Base-by-base conservation (phyloP, 2,329 filamentous ascomycete species). In the Aspergillus felis region DNA sequence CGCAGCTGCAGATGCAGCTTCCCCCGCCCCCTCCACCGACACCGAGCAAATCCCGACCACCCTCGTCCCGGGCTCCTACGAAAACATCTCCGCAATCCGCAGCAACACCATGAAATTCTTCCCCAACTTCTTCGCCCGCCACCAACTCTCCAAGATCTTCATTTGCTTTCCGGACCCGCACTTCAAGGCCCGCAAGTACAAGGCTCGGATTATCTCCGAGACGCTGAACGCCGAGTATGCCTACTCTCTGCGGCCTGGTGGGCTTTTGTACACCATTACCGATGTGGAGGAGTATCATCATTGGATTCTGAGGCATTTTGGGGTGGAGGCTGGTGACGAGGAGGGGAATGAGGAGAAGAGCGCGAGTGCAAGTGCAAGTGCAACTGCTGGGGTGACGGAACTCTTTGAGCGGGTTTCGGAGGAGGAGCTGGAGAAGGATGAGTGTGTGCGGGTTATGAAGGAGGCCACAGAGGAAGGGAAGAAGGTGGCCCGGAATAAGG, bases 51-150 rank as follows among this genome's bases (percentile, higher is more conserved):
- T 3, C 10, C 12, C 24, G 3, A 59, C 59, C 6, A 50, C 62
- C 4, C 64, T 66, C 44, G 60, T 74, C 17, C 66, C 72, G 0
- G 72, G 74, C 20, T 74, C 79, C 50, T 97, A 91, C 74, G 88
- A 95, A 70, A 99, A 99, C 73, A 88, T 93, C 54, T 87, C 89
- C 35, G 95, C 91, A 71, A 80, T 99, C 50, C 88, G 94, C 61
- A 90, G 91, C 64, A 99, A 99, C 78, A 91, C 91, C 4, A 99
- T 99, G 94, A 99, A 99, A 74, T 99, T 97, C 75, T 81, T 99
- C n/a, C 93, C 95, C 61, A 97, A 99, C 72, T 96, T 97, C 81
- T 97, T 99, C 81, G 79, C 77, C 55, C 89, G 87, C 68, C 81
- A 78, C 14, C 92, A 97, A 72, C 84, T 99, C 14, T 84, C 83